Percentiles rank a stretch among this genome's conserved stretches.
Conservation (phyloP, 208 protist species). For the Trypanosoma platydactyli region DNA sequence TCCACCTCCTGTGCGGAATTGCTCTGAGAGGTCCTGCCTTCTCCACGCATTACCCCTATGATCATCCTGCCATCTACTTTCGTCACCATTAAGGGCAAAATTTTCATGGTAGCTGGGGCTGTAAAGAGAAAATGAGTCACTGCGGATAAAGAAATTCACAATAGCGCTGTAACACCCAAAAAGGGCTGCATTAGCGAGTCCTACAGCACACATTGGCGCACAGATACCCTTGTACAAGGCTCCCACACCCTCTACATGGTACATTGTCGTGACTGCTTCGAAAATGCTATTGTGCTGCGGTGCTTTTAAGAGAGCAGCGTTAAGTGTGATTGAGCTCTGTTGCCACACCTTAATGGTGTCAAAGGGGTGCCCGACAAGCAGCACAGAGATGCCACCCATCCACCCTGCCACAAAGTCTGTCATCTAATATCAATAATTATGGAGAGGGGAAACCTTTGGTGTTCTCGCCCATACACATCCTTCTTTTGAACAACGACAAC, state of each 20-base stretch:
- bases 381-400: slow-evolving; percentile 31
- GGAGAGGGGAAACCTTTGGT: background rate
- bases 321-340: slow-evolving; percentile 6
- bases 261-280: slow-evolving; percentile 19
- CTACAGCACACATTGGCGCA: slow-evolving; percentile 31
- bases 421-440: slow-evolving; percentile 13
- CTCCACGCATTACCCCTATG: background rate
- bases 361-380: slow-evolving; percentile 29
- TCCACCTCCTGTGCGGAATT: slow-evolving; percentile 26
- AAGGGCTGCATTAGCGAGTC: slow-evolving; percentile 24
- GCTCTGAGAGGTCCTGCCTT: slow-evolving; percentile 27
- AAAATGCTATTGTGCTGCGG: background rate
- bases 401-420: slow-evolving; percentile 32
- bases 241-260: slow-evolving; percentile 7
- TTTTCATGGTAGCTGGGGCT: slow-evolving; percentile 11
- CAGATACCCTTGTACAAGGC: slow-evolving; percentile 34
- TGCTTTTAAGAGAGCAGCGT: background rate
- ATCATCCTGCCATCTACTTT: background rate
- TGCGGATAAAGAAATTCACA: slow-evolving; percentile 22
- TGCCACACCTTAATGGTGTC: slow-evolving; percentile 35
- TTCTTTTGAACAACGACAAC: background rate
- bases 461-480: background rate
- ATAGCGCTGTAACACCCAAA: slow-evolving; percentile 26
- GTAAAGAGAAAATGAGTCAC: slow-evolving; percentile 8
- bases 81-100: background rate